Base-by-base conservation (phyloP, 2,329 filamentous ascomycete genomes). In the Erysiphe neolycopersici region DNA sequence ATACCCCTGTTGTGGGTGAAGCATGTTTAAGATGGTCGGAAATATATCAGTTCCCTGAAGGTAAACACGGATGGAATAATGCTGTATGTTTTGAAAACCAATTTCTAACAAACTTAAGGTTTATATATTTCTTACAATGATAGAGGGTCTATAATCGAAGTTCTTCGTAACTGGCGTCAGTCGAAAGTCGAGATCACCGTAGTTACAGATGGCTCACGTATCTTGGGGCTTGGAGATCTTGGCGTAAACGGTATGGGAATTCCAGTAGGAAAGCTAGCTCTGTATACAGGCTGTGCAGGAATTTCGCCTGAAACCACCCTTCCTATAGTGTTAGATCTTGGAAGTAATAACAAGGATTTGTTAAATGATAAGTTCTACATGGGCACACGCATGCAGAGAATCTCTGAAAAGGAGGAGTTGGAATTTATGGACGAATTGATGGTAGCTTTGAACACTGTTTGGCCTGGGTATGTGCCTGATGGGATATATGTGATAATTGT, bases 201-300 rank as follows among this genome's bases (percentile, higher is more conserved):
- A 17, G 49, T 56, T 13, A 56, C 53, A 62, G 64, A 72, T 50
- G 69, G 69, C n/a, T 68, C 72, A 44, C 64, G 83, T 58, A 91
- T 92, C 19, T 50, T 56, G 9, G 54, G 83, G 1, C 87, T 92
- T 45, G 83, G 84, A 2, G 83, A 92, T 54, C 80, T 92, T 57
- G 83, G 84, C 5, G 73, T 82, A 1, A 83, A 84, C 13, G 82
- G 76, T 4, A 78, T 92, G 46, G 65, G 89, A 39, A 92, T 92
- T 49, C 83, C 78, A 2, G 68, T 82, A 2, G 83, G 83, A 14
- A 92, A 93, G 56, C 64, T 91, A 29, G 75, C 76, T 11, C 66
- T 92, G 35, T 83, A 81, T 33, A 89, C 83, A 0, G 62, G 87
- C 0, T 92, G 83, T 58, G 83, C 79, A n/a, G 84, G 83, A 14